These are phyloP conservation scores for Pulveroboletus sp. DNA, from an alignment of 768 basidiomycete species.

Conservation along the genomic window DNA sequence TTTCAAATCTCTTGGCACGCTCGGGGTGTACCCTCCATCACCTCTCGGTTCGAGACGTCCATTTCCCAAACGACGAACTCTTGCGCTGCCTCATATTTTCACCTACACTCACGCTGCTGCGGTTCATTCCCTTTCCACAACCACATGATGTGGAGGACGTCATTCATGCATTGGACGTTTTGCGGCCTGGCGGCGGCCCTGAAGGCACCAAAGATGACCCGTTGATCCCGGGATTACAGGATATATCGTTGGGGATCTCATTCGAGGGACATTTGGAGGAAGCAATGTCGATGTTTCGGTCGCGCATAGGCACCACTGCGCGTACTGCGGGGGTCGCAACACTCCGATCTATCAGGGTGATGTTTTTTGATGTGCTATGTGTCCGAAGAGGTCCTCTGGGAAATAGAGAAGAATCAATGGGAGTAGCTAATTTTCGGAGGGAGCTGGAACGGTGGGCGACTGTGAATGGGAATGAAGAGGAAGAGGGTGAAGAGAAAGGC, in stretches of 20 bases:
- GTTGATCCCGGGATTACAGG: constrained; percentile 8
- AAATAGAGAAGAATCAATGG: too few species aligned
- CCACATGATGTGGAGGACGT: constrained; percentile 13
- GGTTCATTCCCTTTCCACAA: constrained; percentile 16
- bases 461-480: background rate
- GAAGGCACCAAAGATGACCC: background rate
- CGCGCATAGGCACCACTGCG: constrained; percentile 4
- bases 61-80: constrained; percentile 18
- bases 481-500: too few species aligned
- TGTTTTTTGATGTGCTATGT: constrained; percentile 12
- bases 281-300: constrained; percentile 10
- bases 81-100: constrained; percentile 17
- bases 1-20: constrained; percentile 17
- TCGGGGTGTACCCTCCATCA: constrained; percentile 14
- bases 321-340: background rate
- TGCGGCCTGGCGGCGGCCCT: background rate
- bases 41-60: constrained; percentile 12
- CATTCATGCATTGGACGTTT: constrained; percentile 3
- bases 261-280: constrained; percentile 3
- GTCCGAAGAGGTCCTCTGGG: too few species aligned
- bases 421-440: background rate
- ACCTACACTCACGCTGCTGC: constrained; percentile 6
- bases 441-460: background rate
- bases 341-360: constrained; percentile 3
- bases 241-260: constrained; percentile 18